Conservation (phyloP, 805 yeast genomes). For the Candida nanaspora region DNA sequence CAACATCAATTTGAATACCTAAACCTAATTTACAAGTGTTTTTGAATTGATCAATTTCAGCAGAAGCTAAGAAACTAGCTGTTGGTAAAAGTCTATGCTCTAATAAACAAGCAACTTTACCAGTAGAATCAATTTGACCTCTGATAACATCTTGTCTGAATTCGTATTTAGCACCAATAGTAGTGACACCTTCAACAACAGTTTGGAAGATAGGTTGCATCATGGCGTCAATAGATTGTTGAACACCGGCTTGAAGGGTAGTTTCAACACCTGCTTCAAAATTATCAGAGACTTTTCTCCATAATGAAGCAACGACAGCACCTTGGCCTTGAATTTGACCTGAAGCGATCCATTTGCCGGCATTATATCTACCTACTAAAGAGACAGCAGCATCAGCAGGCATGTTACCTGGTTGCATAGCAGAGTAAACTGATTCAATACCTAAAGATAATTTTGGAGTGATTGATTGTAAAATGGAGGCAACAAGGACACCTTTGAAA, state of each 20-base stretch:
- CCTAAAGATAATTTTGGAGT: conserved; percentile 83
- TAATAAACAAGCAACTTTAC: conserved; percentile 84
- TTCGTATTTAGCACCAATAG: conserved; percentile 95
- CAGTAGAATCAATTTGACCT: conserved; percentile 87
- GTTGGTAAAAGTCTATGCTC: conserved; percentile 94
- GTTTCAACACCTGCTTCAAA: conserved; percentile 95
- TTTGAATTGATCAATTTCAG: conserved; percentile 86
- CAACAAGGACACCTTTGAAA: conserved; percentile 89
- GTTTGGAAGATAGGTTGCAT: conserved; percentile 78
- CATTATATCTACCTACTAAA: conserved; percentile 83
- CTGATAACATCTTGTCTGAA: conserved; percentile 94
- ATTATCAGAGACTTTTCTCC: conserved; percentile 87
- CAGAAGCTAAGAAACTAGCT: conserved; percentile 74
- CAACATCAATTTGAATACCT: conserved; percentile 92
- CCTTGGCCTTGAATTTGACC: conserved; percentile 95
- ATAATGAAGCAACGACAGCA: conserved; percentile 79
- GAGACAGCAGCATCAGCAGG: conserved; percentile 91
- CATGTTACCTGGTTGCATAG: conserved; percentile 49
- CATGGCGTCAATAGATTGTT: conserved; percentile 67
- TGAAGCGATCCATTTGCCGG: conserved; percentile 86
- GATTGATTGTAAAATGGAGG: conserved; percentile 82
- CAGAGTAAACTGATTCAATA: conserved; percentile 84
- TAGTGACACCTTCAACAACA: conserved; percentile 83
- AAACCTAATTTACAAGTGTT: conserved; percentile 78
- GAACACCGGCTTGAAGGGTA: conserved; percentile 70